Conservation (phyloP, 202 grass and related monocot genomes). For the Saccharum hybrid region DNA sequence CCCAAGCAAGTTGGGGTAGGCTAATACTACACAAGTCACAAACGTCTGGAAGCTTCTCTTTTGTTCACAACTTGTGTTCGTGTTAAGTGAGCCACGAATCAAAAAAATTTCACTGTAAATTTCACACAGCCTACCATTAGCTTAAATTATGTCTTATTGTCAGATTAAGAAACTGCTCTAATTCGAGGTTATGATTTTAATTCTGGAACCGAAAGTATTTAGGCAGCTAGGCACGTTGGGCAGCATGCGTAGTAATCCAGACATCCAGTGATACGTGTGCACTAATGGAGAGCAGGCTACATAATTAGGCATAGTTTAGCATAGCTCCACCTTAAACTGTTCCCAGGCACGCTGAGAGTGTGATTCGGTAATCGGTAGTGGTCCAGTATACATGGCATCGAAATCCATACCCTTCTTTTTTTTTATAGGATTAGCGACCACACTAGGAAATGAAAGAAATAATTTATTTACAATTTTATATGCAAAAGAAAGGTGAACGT, state of each 20-base stretch:
- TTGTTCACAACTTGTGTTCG: neutral
- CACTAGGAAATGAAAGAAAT: neutral
- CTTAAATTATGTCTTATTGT: neutral
- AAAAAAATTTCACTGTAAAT: neutral
- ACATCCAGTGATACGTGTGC: neutral
- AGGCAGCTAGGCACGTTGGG: neutral
- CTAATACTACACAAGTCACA: too few species aligned
- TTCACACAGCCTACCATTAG: neutral
- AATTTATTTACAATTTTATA: neutral
- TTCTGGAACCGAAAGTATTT: neutral
- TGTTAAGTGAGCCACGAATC: neutral
- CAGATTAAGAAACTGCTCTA: neutral
- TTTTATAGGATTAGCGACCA: neutral
- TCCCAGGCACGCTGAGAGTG: neutral
- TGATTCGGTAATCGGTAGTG: neutral
- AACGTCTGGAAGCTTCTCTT: neutral
- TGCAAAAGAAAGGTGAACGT: neutral
- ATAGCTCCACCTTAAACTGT: neutral
- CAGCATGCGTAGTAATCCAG: neutral
- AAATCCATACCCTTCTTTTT: neutral
- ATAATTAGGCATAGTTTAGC: neutral
- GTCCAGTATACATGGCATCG: neutral
- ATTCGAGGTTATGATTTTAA: neutral
- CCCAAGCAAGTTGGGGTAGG: too few species aligned
- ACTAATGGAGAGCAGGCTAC: conserved; percentile 2